Evolutionary conservation across 1,284 basidiomycete species (phyloP).

Genomic region (Ceratobasidium sp.): DNA sequence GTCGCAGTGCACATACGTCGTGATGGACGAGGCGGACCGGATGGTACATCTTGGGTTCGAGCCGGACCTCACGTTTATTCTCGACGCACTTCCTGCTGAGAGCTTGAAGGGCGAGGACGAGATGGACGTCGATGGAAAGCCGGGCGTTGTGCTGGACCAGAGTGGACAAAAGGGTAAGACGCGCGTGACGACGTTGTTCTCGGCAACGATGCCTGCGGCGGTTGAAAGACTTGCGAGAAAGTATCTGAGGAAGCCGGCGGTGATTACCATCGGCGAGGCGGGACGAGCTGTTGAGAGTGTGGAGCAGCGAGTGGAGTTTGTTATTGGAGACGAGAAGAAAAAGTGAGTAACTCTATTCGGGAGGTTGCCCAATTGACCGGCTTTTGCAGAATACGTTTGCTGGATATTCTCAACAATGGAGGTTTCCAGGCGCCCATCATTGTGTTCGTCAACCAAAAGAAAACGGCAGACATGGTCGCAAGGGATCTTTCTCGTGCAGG

Average conservation of each 20-base stretch:
- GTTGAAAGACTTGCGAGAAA: slow-evolving; percentile 94
- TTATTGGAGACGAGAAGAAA: slow-evolving; percentile 92
- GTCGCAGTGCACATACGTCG: slow-evolving; percentile 95
- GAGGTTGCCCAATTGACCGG: background rate
- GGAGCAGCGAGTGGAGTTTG: slow-evolving; percentile 94
- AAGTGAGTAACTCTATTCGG: slow-evolving; percentile 62
- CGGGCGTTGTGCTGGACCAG: slow-evolving; percentile 55
- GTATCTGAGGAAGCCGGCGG: slow-evolving; percentile 89
- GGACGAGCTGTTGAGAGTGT: slow-evolving; percentile 98
- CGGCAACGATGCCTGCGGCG: slow-evolving; percentile 96
- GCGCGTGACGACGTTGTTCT: slow-evolving; percentile 91
- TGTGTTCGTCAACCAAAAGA: slow-evolving; percentile 99
- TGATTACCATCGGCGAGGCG: slow-evolving; percentile 97
- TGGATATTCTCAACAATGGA: slow-evolving; percentile 89
- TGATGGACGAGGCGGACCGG: slow-evolving; percentile 99
- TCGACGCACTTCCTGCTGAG: slow-evolving; percentile 88
- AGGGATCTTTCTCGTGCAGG: slow-evolving; percentile 88
- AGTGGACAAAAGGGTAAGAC: slow-evolving; percentile 72
- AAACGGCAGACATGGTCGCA: slow-evolving; percentile 95
- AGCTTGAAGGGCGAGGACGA: slow-evolving; percentile 84
- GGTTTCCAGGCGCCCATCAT: slow-evolving; percentile 91
- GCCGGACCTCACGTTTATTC: slow-evolving; percentile 89
- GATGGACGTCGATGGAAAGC: slow-evolving; percentile 51
- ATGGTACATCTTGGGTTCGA: slow-evolving; percentile 99
- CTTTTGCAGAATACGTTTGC: slow-evolving; percentile 68